phyloP scores from a whole-genome alignment of 805 yeast genomes.

The Kockiozyma suomiensis region DNA sequence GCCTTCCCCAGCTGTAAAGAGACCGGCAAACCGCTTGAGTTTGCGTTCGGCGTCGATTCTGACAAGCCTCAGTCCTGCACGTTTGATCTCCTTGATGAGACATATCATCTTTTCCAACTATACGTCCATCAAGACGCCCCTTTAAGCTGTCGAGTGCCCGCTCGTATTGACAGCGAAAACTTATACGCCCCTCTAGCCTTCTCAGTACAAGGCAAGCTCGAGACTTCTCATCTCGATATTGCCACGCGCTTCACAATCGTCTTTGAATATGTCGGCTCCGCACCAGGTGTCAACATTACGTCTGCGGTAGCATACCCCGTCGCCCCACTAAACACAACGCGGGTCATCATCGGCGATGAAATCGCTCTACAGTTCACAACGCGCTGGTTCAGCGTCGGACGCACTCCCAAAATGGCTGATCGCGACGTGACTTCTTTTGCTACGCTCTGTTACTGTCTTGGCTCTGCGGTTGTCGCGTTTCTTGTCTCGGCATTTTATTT shows the following conservation, averaged over 20 bases:
- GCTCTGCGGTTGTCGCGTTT: slow-evolving; percentile 33
- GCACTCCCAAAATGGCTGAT: slow-evolving; percentile 24
- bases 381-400: slow-evolving; percentile 51
- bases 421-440: slow-evolving; percentile 21
- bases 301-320: slow-evolving; percentile 30
- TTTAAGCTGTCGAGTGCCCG: slow-evolving; percentile 65
- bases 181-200: slow-evolving; percentile 58
- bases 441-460: slow-evolving; percentile 33
- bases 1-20: slow-evolving; percentile 67
- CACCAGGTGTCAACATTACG: slow-evolving; percentile 40
- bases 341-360: slow-evolving; percentile 66
- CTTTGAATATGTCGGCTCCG: slow-evolving; percentile 44
- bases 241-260: slow-evolving; percentile 61
- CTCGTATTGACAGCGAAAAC: slow-evolving; percentile 45
- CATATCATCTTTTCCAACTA: slow-evolving; percentile 71
- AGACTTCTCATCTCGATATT: slow-evolving; percentile 68
- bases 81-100: slow-evolving; percentile 60
- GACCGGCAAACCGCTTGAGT: slow-evolving; percentile 60
- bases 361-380: slow-evolving; percentile 60
- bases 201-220: slow-evolving; percentile 66
- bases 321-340: slow-evolving; percentile 40
- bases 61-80: slow-evolving; percentile 61
- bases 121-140: slow-evolving; percentile 80
- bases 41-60: slow-evolving; percentile 53
- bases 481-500: slow-evolving; percentile 29